Conservation (phyloP, 768 basidiomycete species). For the Clavulina sp. region DNA sequence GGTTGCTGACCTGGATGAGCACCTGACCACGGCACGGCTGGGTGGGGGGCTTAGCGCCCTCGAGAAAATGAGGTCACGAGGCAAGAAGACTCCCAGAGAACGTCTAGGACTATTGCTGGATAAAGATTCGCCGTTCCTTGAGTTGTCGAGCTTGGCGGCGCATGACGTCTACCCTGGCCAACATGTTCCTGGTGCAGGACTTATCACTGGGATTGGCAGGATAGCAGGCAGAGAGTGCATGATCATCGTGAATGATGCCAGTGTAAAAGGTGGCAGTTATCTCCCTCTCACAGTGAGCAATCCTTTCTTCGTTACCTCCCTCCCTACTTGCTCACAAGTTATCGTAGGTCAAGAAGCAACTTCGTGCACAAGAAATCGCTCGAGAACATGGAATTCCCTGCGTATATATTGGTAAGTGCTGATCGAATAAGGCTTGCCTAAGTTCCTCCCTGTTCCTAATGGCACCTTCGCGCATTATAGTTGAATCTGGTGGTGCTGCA, state of each 20-base stretch:
- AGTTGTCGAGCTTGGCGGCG: conserved; percentile 71
- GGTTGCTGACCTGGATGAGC: conserved; percentile 44
- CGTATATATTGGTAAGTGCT: conserved; percentile 63
- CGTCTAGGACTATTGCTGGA: conserved; percentile 72
- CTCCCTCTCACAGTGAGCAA: conserved; percentile 66
- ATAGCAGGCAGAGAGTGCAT: conserved; percentile 73
- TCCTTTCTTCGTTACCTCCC: too few relatives aligned
- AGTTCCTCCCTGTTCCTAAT: not conserved
- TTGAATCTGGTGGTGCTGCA: conserved; percentile 88
- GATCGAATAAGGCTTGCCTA: not conserved
- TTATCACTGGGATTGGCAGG: conserved; percentile 71
- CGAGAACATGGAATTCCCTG: conserved; percentile 78
- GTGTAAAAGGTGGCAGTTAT: conserved; percentile 85
- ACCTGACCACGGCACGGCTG: conserved; percentile 36
- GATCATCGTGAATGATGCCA: conserved; percentile 85
- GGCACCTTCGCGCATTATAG: conserved; percentile 22
- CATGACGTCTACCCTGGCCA: conserved; percentile 68
- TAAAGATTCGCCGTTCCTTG: conserved; percentile 75
- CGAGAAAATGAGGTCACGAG: conserved; percentile 54
- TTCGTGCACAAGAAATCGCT: conserved; percentile 90
- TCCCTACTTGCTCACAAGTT: not conserved
- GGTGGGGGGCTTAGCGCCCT: conserved; percentile 66
- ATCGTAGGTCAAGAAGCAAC: conserved; percentile 74
- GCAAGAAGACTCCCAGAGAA: conserved; percentile 73
- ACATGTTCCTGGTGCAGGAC: conserved; percentile 66